Evolutionary conservation across 441 rosid species (phyloP), one percentile per base, ranked within the genome.

Genomic region (Aquilaria agallochum): DNA sequence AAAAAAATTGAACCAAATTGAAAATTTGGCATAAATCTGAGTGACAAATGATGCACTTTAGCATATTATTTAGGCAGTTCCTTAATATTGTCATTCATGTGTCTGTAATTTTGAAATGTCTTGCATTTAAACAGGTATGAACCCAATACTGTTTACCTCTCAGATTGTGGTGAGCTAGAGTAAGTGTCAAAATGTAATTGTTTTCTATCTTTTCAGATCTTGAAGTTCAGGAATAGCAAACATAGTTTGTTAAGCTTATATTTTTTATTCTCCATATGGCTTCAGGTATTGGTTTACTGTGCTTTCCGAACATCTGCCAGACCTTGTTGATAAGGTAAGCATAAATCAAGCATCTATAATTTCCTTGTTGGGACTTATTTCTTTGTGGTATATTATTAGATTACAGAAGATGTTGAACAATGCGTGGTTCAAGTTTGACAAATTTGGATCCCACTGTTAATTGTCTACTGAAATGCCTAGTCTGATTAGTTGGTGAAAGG

Each of bases 261-360:
- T 45, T 20, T 20, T 1, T 44, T 50, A 45, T 52, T 74, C 44
- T 57, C 47, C 59, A 34, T 73, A 33, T 58, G 74, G 65, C 52
- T 71, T 55, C 62, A 95, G 98, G 87, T 95, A 95, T 76, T 95
- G 99, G 99, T 87, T 95, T 71, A 92, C 89, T 40, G 93, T 95
- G 71, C 81, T 95, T 75, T 85, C 92, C 15, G 99, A 78, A 70
- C 97, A 95, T 82, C 68, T 83, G 74, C 88, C 96, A 12, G 97
- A 92, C 87, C 96, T 95, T 30, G 97, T 95, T 62, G 98, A 86
- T 66, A 88, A 84, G 98, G 99, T 92, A 83, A 55, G 50, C 65
- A 53, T 53, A 40, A 31, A 52, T 64, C 11, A 55, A 60, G 7
- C 66, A 53, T 27, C 45, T 40, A 6, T 40, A 40, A 10, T 40